Conservation (phyloP, 345 rosid species). For the Gossypioides kirkii region DNA sequence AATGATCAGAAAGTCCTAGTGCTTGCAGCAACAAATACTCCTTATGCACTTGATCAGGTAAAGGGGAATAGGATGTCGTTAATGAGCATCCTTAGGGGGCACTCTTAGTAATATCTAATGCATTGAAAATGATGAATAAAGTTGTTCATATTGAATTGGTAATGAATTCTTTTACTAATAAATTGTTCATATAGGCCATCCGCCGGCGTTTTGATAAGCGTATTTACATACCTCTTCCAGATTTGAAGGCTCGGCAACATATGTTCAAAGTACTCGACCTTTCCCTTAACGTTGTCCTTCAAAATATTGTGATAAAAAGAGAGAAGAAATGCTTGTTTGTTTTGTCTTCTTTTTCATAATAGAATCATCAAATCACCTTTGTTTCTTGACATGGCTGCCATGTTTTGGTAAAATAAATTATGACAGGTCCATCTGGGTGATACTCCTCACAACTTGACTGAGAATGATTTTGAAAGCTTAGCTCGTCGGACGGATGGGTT, state of each 20-base stretch:
- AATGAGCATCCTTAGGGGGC: background rate
- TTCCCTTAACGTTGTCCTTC: slow-evolving; percentile 1
- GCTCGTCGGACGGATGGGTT: slow-evolving; percentile 65
- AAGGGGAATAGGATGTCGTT: background rate
- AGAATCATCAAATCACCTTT: background rate
- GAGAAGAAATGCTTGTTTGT: background rate
- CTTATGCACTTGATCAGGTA: slow-evolving; percentile 81
- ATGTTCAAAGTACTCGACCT: slow-evolving; percentile 59
- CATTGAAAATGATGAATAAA: background rate
- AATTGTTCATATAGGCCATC: slow-evolving; percentile 49
- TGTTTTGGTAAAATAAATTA: slow-evolving; percentile 16
- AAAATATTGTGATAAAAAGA: background rate
- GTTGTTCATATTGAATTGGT: slow-evolving; percentile 7
- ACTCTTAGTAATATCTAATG: background rate
- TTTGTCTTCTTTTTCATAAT: background rate
- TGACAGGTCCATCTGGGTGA: slow-evolving; percentile 76
- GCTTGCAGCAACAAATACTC: slow-evolving; percentile 86
- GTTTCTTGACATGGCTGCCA: background rate
- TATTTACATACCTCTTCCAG: slow-evolving; percentile 85
- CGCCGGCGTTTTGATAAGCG: slow-evolving; percentile 85
- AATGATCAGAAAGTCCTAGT: slow-evolving; percentile 76
- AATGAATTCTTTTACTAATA: slow-evolving; percentile 19
- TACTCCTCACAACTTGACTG: slow-evolving; percentile 71
- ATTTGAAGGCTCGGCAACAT: slow-evolving; percentile 70
- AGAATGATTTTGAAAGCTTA: slow-evolving; percentile 66